Conservation (phyloP, 192 early-diverging fungal genomes). For the Backusella morwellensis region DNA sequence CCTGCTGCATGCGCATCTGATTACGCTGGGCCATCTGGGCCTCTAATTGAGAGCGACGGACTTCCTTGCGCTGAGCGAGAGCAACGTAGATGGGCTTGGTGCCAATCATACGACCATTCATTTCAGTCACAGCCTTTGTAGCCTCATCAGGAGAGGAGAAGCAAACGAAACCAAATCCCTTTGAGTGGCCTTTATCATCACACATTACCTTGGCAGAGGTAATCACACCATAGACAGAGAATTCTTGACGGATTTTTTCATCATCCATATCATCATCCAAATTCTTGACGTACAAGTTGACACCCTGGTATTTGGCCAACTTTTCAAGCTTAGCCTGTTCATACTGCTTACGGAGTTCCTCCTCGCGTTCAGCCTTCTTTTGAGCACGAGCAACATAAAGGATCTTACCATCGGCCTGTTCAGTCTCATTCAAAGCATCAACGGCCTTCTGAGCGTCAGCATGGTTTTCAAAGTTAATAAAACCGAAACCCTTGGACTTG, state of each 20-base stretch:
- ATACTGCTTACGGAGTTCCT: conserved; percentile 94
- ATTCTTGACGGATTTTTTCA: conserved; percentile 94
- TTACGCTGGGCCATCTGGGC: conserved; percentile 50
- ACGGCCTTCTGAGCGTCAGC: conserved; percentile 87
- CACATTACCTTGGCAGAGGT: conserved; percentile 98
- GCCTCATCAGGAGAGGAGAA: conserved; percentile 98
- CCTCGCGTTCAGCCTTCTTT: conserved; percentile 98
- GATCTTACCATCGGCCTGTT: conserved; percentile 80
- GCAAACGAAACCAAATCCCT: conserved; percentile 99
- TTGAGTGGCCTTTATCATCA: conserved; percentile 85
- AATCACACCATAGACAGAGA: conserved; percentile 93
- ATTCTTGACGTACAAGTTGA: conserved; percentile 99
- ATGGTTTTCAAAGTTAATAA: conserved; percentile 94
- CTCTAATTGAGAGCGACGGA: conserved; percentile 81
- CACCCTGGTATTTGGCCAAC: conserved; percentile 97
- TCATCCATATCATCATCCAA: conserved; percentile 96
- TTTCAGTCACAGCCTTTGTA: conserved; percentile 96
- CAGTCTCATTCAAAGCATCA: conserved; percentile 91
- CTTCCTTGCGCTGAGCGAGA: conserved; percentile 88
- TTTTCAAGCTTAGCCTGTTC: conserved; percentile 95
- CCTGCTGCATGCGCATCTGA: conserved; percentile 52
- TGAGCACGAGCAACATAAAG: conserved; percentile 97
- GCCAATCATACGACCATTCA: conserved; percentile 84
- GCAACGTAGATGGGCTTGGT: conserved; percentile 90
- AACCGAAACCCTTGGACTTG: conserved; percentile 92